Conservation (phyloP, 164 flowering plant species). For the Magnolia changhungtana region DNA sequence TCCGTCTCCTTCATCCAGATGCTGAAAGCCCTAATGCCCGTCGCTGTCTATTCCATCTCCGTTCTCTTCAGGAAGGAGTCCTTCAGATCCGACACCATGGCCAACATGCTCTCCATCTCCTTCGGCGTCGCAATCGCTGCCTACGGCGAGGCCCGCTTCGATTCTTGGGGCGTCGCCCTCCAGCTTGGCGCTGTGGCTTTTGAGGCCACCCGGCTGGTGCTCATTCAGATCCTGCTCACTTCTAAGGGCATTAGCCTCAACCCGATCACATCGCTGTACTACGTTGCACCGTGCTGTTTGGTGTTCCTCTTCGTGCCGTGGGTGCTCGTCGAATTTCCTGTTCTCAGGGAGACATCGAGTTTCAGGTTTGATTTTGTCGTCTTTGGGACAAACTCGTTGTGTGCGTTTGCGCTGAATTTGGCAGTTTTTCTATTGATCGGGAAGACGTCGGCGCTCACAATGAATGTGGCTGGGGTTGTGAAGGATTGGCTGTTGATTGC, state of each 20-base stretch:
- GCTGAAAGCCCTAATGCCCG: slow-evolving; percentile 54
- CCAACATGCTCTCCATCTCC: slow-evolving; percentile 42
- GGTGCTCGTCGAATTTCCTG: slow-evolving; percentile 37
- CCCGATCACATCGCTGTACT: slow-evolving; percentile 43
- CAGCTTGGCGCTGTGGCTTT: slow-evolving; percentile 43
- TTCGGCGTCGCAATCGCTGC: slow-evolving; percentile 47
- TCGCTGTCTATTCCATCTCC: slow-evolving; percentile 45
- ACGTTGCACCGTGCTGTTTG: slow-evolving; percentile 46
- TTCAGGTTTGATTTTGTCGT: slow-evolving; percentile 32
- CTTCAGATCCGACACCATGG: slow-evolving; percentile 28
- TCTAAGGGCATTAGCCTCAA: slow-evolving; percentile 38
- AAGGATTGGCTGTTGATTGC: slow-evolving; percentile 50
- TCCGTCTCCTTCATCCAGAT: slow-evolving; percentile 50
- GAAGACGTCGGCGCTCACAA: slow-evolving; percentile 43
- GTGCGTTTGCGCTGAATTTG: slow-evolving; percentile 41
- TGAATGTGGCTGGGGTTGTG: slow-evolving; percentile 52
- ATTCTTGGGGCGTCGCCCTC: slow-evolving; percentile 34
- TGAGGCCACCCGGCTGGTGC: slow-evolving; percentile 44
- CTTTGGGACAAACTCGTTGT: slow-evolving; percentile 41
- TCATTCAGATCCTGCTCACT: slow-evolving; percentile 43
- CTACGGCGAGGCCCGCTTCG: slow-evolving; percentile 46
- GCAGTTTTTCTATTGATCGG: slow-evolving; percentile 43
- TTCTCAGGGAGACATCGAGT: slow-evolving; percentile 25
- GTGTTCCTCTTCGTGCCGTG: slow-evolving; percentile 38
- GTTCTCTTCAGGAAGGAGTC: slow-evolving; percentile 29